Conservation (phyloP, 1,284 basidiomycete genomes). For the Polyporus tsugae region DNA sequence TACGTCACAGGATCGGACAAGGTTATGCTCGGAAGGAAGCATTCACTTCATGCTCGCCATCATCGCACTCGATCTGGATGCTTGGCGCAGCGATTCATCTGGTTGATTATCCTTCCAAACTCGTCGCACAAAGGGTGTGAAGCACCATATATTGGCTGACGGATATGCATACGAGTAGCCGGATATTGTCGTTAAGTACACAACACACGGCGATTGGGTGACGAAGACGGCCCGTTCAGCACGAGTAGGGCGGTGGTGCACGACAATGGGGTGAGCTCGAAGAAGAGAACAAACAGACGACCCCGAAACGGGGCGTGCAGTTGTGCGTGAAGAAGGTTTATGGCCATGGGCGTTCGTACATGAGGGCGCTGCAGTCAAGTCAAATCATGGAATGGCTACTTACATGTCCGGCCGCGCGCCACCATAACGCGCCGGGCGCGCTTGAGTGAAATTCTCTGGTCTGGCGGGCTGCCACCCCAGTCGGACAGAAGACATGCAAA, state of each 20-base stretch:
- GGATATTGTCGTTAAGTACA: neutral
- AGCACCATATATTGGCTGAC: neutral
- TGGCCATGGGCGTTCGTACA: neutral
- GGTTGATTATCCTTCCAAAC: neutral
- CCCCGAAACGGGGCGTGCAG: neutral
- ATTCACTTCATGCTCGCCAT: neutral
- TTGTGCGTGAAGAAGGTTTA: neutral
- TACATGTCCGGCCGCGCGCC: neutral
- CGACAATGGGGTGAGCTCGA: neutral
- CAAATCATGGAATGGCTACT: neutral
- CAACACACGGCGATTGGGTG: neutral
- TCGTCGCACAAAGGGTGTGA: neutral
- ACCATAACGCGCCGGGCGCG: neutral
- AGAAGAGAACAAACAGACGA: constrained; percentile 5
- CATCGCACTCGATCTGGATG: neutral
- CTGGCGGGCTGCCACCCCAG: neutral
- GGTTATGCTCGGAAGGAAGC: constrained; percentile 3
- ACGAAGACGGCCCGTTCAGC: neutral
- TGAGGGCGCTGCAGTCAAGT: neutral
- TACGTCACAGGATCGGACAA: neutral
- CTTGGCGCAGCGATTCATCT: neutral
- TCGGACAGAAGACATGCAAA: neutral
- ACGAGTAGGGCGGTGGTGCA: constrained; percentile 1
- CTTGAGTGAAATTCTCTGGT: neutral
- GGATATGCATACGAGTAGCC: neutral